Base-by-base conservation (phyloP, 2,329 filamentous ascomycete genomes). In the Exophiala oligosperma region DNA sequence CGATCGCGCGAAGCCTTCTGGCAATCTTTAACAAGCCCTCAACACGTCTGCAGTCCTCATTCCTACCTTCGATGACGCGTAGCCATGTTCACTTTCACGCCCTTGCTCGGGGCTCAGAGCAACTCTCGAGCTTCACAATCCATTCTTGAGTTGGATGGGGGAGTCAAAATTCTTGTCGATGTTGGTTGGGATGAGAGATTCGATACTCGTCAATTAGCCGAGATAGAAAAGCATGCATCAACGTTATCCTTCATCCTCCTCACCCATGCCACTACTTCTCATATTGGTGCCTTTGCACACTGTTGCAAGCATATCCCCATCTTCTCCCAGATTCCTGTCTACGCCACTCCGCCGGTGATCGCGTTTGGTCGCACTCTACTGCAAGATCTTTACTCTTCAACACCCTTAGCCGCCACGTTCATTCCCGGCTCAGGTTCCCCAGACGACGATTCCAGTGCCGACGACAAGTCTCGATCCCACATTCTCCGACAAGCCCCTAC, bases 161-260 rank as follows among this genome's bases (percentile, higher is more conserved):
- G 93, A 59, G 89, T 99, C 76, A 97, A 97, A 74, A 86, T 99
- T 52, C 83, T 99, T 54, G 85, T 99, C 38, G 93, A 97, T 71
- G 88, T 97, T 46, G 94, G 94, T 60, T 99, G 94, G 94, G 92
- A 97, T 72, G 91, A 96, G 72, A 84, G 84, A 1, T 97, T 99
- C 72, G 89, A 96, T 70, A 84, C 85, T 32, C 83, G 84, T 62
- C 89, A 91, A 79, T 84, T 99, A 52, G 86, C 86, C 68, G 90
- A 94, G 75, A 84, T 99, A 61, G 93, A 97, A 76, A 94, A 91
- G 79, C 90, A 95, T 79, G 85, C 95, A 8, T 90, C 93, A 23
- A 96, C 93, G 0, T 82, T 99, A 44, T 97, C 94, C 2, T 82
- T 99, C 67, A 88, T 99, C 68, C 89, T 99, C 41, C 83, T 99